Evolutionary conservation across 2,329 filamentous ascomycete species (phyloP), one percentile per base, ranked within the genome.

Genomic region (Fusarium ramigenum): DNA sequence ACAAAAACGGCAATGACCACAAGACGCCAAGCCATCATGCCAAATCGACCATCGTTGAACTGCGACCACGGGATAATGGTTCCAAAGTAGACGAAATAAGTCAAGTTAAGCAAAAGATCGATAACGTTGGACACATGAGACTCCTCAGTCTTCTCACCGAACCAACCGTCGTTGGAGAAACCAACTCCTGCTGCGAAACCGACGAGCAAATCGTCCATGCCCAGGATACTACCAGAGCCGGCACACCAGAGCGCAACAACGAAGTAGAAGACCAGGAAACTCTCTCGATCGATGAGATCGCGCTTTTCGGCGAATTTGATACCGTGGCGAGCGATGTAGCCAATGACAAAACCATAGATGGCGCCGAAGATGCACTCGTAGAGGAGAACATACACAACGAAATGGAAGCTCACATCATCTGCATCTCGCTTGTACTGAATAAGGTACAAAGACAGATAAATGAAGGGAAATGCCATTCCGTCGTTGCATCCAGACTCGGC

Each of bases 111-210:
- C 69, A 99, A 86, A 81, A 99, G 84, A 86, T 99, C 96, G 79
- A 99, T 99, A 80, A 99, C 96, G 90, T 99, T 98, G 82, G 96
- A 98, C 15, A 99, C 96, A 81, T 98, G 96, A 0, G 96, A 96
- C 82, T 99, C 96, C 80, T 99, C 96, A 0, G 96, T 99, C 87
- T 98, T 98, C 79, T 98, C 93, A 21, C 93, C 93, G 78, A 99
- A 99, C 96, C 96, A 99, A 74, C 96, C 96, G 80, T 99, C 96
- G 82, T 99, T 99, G 77, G 95, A 98, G 86, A 99, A 99, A 61
- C 96, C 96, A n/a, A 99, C 96, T 65, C 96, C 96, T 62, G 93
- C 94, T 19, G 96, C 92, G 79, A 99, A 99, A 43, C 96, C 96
- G 43, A 99, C 94, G 7, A 99, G 89, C 57, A 99, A 85, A 82